Evolutionary conservation across 1,139 yeast genomes (phyloP).

Genomic region (Yamadazyma sp.): DNA sequence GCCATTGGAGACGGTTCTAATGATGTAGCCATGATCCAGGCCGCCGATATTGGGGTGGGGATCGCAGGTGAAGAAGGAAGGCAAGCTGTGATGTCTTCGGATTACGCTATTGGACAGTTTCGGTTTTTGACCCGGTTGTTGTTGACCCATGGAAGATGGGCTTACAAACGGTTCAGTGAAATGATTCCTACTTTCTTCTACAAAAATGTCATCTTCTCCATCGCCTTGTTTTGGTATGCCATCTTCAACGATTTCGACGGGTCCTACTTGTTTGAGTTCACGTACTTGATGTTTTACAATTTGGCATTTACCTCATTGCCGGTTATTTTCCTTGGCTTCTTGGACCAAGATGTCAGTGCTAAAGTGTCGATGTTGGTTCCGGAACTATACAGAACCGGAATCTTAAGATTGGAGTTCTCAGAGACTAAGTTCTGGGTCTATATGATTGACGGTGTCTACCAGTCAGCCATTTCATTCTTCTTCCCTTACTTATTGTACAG

Average conservation of each 20-base stretch:
- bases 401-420: conserved; percentile 78
- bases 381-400: conserved; percentile 83
- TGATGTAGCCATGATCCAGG: conserved; percentile 98
- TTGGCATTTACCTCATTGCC: conserved; percentile 95
- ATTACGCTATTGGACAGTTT: conserved; percentile 95
- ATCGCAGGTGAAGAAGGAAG: conserved; percentile 98
- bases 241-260: conserved; percentile 85
- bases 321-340: conserved; percentile 82
- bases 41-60: conserved; percentile 98
- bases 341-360: conserved; percentile 92
- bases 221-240: conserved; percentile 93
- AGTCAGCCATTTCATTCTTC: conserved; percentile 80
- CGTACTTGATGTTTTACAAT: conserved; percentile 88
- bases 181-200: conserved; percentile 94
- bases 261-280: conserved; percentile 85
- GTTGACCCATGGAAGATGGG: conserved; percentile 95
- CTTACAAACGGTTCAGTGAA: conserved; percentile 85
- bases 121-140: conserved; percentile 76
- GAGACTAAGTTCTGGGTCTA: conserved; percentile 78
- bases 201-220: conserved; percentile 85
- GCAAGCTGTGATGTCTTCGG: conserved; percentile 97
- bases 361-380: conserved; percentile 85
- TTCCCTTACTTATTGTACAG: conserved; percentile 74
- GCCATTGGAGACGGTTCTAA: conserved; percentile 99
- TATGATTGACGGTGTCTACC: conserved; percentile 85